A percentile compares a stretch with the other conserved stretches of the same genome.
phyloP scores from a whole-genome alignment of 2,329 filamentous ascomycete genomes.

The Pestalotiopsis sp. region DNA sequence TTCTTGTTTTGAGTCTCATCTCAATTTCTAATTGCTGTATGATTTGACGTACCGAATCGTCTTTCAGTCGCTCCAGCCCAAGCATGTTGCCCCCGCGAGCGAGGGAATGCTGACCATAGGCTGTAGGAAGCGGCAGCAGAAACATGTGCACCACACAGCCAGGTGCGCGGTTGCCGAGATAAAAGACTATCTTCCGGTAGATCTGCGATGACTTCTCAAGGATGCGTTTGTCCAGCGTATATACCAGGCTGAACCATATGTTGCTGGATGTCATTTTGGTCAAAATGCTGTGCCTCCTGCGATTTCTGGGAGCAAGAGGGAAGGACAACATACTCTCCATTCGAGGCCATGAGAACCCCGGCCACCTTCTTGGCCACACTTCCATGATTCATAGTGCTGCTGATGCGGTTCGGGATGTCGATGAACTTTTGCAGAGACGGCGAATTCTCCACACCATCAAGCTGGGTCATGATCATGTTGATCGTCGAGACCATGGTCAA shows the following conservation, averaged over 20 bases:
- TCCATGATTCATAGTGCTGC: constrained; percentile 7
- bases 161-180: constrained; percentile 25
- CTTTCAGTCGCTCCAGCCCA: constrained; percentile 33
- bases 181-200: constrained; percentile 36
- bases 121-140: constrained; percentile 37
- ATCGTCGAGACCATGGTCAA: constrained; percentile 1
- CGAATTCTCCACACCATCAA: constrained; percentile 8
- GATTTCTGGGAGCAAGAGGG: too few species aligned
- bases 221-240: constrained; percentile 22
- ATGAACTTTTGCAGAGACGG: constrained; percentile 7
- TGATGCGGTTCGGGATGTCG: constrained; percentile 1
- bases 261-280: background rate
- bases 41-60: constrained; percentile 22
- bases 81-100: constrained; percentile 40
- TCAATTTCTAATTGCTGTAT: background rate
- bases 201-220: constrained; percentile 37
- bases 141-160: constrained; percentile 29
- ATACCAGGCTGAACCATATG: constrained; percentile 16
- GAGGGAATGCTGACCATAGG: constrained; percentile 32
- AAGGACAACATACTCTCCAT: constrained; percentile 1
- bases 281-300: background rate
- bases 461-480: constrained; percentile 7
- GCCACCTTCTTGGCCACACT: constrained; percentile 11
- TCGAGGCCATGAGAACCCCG: background rate
- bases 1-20: background rate